Evolutionary conservation across 768 basidiomycete genomes (phyloP), one percentile per base, ranked within the genome.

Genomic region (Mycena indigotica): DNA sequence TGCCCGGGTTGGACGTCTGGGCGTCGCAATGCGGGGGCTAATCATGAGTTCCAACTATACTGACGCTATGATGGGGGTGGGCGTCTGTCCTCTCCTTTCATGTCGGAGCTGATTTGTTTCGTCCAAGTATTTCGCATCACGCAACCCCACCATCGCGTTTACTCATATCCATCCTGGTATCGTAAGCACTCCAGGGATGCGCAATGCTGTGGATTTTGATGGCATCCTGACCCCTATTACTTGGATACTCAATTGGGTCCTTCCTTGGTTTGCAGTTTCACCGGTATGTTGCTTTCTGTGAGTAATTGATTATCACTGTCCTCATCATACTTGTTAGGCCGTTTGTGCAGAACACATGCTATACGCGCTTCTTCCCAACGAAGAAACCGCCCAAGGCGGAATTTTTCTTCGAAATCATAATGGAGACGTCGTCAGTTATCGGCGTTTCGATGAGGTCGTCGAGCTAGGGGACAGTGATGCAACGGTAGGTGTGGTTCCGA

Each of bases 101-200:
- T 16, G 2, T n/a, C 35, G 21, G 3, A 16, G 13, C 29, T 16
- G 13, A 1, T 66, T 53, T 15, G 23, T 3, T 10, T 21, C 39
- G 71, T n/a, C n/a, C n/a, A 67, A 65, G 66, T 29, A 46, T 23
- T 71, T 72, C 49, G 66, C 73, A 1, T 61, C 66, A 5, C 66
- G 61, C 17, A 55, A 74, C 45, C 71, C 72, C 2, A 59, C 40
- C 39, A 45, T 75, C 38, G 66, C 68, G 19, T 75, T 77, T 65
- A 65, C 68, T 5, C 75, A 76, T 58, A 63, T 59, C n/a, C 57
- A 61, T 48, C 75, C 74, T 0, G 75, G 75, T 12, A 45, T 61
- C 23, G 74, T 77, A 5, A 62, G 63, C 32, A 74, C 75, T 17
- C 26, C 57, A 23, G 24, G 8, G 1, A 35, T 35, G 2, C 35